A percentile compares a stretch with the other conserved stretches of the same genome.
Evolutionary conservation across 495 filamentous ascomycete species (phyloP).

Genomic region (Hypoxylon rickii): DNA sequence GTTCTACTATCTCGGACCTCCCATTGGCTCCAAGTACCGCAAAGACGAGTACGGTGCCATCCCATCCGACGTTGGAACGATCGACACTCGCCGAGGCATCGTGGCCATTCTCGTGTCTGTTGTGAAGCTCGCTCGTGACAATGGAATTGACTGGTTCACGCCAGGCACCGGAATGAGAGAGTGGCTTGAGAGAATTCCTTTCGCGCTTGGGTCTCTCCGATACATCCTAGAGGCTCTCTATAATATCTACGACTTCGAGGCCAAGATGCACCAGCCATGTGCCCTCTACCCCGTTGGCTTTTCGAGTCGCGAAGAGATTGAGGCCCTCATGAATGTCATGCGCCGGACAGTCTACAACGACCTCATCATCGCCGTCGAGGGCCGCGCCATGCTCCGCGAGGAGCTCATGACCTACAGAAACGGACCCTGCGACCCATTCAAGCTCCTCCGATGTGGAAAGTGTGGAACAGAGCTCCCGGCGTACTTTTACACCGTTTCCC

Average conservation of each 20-base stretch:
- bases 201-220: slow-evolving; percentile 6
- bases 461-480: slow-evolving; percentile 13
- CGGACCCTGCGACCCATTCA: no score
- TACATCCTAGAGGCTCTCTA: slow-evolving; percentile 21
- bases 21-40: neutral
- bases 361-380: slow-evolving; percentile 22
- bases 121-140: neutral
- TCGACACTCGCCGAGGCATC: slow-evolving; percentile 12
- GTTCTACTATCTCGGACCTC: slow-evolving; percentile 21
- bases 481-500: slow-evolving; percentile 18
- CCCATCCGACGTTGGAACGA: slow-evolving; percentile 11
- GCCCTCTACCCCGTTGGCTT: neutral
- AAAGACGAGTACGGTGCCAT: slow-evolving; percentile 28
- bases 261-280: neutral
- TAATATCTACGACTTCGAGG: slow-evolving; percentile 13
- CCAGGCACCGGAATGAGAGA: slow-evolving; percentile 30
- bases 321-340: slow-evolving; percentile 3
- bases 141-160: slow-evolving; percentile 29
- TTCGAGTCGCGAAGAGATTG: no score
- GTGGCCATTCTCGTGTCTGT: slow-evolving; percentile 3
- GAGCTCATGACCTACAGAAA: no score
- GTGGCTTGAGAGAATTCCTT: slow-evolving; percentile 31
- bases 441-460: neutral
- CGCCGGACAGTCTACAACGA: slow-evolving; percentile 15
- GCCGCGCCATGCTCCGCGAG: slow-evolving; percentile 1